Evolutionary conservation across 2,329 filamentous ascomycete genomes (phyloP).

Genomic region (Ciborinia camelliae): DNA sequence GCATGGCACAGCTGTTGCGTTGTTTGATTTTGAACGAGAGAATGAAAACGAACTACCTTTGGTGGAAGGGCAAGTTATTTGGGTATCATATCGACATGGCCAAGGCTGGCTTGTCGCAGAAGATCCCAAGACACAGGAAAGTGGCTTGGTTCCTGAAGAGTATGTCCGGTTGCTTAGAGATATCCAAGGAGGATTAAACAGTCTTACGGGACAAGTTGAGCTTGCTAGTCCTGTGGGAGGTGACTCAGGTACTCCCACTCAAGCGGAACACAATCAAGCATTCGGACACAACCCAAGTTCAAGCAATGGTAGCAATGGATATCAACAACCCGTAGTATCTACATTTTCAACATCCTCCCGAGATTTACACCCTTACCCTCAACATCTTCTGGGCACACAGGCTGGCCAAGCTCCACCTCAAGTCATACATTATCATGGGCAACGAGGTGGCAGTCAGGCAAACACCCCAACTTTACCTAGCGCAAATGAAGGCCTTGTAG

Average conservation of each 20-base stretch:
- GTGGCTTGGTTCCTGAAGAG: conserved; percentile 91
- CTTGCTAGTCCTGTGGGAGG: conserved; percentile 48
- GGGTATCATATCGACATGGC: conserved; percentile 92
- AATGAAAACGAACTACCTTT: conserved; percentile 95
- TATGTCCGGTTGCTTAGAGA: conserved; percentile 90
- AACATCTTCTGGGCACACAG: conserved; percentile 59
- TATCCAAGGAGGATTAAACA: conserved; percentile 85
- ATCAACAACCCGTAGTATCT: conserved; percentile 64
- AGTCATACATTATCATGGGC: conserved; percentile 65
- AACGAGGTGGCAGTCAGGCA: conserved; percentile 63
- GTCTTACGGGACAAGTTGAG: conserved; percentile 59
- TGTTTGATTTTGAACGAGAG: conserved; percentile 92
- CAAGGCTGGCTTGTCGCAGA: conserved; percentile 97
- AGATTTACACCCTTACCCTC: conserved; percentile 65
- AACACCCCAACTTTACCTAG: conserved; percentile 55
- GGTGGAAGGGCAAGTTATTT: conserved; percentile 91
- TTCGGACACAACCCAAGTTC: conserved; percentile 47
- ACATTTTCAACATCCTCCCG: conserved; percentile 69
- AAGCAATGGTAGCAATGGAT: conserved; percentile 53
- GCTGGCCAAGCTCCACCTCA: conserved; percentile 62
- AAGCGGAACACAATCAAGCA: conserved; percentile 51
- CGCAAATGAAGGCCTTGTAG: conserved; percentile 30
- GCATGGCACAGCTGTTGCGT: conserved; percentile 90
- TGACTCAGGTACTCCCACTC: conserved; percentile 60
- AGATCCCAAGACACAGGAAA: conserved; percentile 91